Evolutionary conservation across 1,284 basidiomycete genomes (phyloP).

Genomic region (Termitomyces sp.): DNA sequence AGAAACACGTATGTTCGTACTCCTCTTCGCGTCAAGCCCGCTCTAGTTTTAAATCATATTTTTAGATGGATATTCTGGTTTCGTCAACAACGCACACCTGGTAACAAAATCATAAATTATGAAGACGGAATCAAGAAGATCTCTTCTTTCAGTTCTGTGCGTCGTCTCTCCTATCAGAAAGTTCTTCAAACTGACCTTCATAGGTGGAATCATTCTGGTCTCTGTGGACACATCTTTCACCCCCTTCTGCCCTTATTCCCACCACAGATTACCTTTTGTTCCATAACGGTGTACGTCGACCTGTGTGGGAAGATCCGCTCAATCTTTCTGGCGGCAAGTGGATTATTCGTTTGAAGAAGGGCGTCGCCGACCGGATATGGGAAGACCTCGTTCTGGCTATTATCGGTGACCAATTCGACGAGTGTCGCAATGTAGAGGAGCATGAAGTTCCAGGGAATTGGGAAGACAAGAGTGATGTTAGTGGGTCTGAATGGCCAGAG

Average conservation of each 20-base stretch:
- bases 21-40: constrained; percentile 25
- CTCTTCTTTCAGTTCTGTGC: constrained; percentile 68
- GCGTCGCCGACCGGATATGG: constrained; percentile 77
- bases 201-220: constrained; percentile 85
- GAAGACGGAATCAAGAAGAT: constrained; percentile 87
- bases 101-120: constrained; percentile 75
- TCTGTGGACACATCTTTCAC: constrained; percentile 73
- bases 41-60: constrained; percentile 21
- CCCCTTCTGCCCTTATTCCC: constrained; percentile 67
- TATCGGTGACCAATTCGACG: constrained; percentile 75
- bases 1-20: constrained; percentile 80
- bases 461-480: constrained; percentile 33
- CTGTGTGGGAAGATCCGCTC: constrained; percentile 88
- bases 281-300: constrained; percentile 73
- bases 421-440: constrained; percentile 38
- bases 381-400: constrained; percentile 76
- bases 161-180: constrained; percentile 22
- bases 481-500: constrained; percentile 56
- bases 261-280: constrained; percentile 86
- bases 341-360: constrained; percentile 83
- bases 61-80: constrained; percentile 83
- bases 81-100: constrained; percentile 75
- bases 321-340: constrained; percentile 89
- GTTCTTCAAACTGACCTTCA: constrained; percentile 8
- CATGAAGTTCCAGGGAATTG: constrained; percentile 24